phyloP scores from a whole-genome alignment of 1,139 yeast species.

The Pichia sp. region DNA sequence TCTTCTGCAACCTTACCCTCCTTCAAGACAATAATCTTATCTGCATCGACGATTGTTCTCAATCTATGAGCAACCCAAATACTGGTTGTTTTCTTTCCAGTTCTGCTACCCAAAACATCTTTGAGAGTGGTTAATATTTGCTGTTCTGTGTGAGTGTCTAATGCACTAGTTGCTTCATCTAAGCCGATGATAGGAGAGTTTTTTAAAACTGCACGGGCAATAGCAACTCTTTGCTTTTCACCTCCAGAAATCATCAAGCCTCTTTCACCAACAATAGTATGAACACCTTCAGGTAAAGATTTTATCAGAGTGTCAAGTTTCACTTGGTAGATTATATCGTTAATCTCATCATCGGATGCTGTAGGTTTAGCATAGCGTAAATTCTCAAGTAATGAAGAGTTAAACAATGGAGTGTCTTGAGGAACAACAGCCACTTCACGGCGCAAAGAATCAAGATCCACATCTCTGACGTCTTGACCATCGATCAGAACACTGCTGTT shows the following conservation, averaged over 20 bases:
- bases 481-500: constrained; percentile 75
- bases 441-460: constrained; percentile 73
- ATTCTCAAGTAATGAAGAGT: constrained; percentile 83
- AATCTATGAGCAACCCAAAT: constrained; percentile 91
- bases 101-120: constrained; percentile 19
- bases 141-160: constrained; percentile 95
- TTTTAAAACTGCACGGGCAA: constrained; percentile 81
- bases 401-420: constrained; percentile 94
- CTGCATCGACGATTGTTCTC: constrained; percentile 91
- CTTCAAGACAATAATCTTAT: constrained; percentile 82
- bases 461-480: constrained; percentile 80
- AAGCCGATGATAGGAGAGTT: constrained; percentile 86
- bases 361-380: constrained; percentile 78
- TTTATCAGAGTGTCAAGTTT: constrained; percentile 58
- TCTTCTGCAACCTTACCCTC: constrained; percentile 81
- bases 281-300: constrained; percentile 76
- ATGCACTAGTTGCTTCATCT: constrained; percentile 95
- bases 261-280: constrained; percentile 94
- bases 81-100: constrained; percentile 56
- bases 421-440: constrained; percentile 86
- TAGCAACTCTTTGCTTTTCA: constrained; percentile 92
- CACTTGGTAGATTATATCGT: constrained; percentile 60
- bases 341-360: constrained; percentile 71
- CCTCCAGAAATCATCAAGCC: constrained; percentile 99
- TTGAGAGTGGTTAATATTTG: constrained; percentile 69